Conservation (phyloP, 257 asterid species). For the Plectranthus barbatus region DNA sequence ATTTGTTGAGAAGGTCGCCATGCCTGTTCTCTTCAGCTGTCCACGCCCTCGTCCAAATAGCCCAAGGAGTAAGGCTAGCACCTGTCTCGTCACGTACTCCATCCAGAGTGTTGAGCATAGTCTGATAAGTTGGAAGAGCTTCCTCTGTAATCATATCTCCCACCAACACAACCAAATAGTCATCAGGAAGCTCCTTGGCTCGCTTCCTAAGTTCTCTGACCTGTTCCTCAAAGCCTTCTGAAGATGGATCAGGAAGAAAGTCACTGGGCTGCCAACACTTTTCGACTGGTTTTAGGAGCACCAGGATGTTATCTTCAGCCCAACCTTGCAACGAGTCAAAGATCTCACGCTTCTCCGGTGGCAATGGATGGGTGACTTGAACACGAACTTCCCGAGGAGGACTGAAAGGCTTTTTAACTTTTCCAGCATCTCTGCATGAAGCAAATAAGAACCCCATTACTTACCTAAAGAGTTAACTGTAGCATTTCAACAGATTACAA, state of each 20-base stretch:
- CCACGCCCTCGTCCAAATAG: conserved; percentile 60
- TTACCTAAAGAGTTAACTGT: too few species aligned
- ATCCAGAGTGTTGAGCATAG: conserved; percentile 52
- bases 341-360: conserved; percentile 53
- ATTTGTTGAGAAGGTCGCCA: conserved; percentile 51
- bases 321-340: conserved; percentile 34
- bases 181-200: conserved; percentile 40
- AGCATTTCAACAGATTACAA: too few species aligned
- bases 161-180: conserved; percentile 44
- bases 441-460: neutral
- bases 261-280: conserved; percentile 53
- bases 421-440: conserved; percentile 26
- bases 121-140: conserved; percentile 57
- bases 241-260: conserved; percentile 46
- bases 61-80: conserved; percentile 56
- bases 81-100: conserved; percentile 52
- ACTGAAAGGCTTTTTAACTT: conserved; percentile 29
- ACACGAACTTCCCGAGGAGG: conserved; percentile 25
- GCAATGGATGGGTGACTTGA: conserved; percentile 41
- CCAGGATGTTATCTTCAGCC: conserved; percentile 41
- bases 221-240: conserved; percentile 46
- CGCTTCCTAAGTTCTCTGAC: conserved; percentile 39
- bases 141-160: conserved; percentile 62
- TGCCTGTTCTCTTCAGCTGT: conserved; percentile 62
- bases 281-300: conserved; percentile 43